A percentile compares a stretch with the other conserved stretches of the same genome.
phyloP scores from a whole-genome alignment of 257 asterid species.

The Fraxinus cuspidata region DNA sequence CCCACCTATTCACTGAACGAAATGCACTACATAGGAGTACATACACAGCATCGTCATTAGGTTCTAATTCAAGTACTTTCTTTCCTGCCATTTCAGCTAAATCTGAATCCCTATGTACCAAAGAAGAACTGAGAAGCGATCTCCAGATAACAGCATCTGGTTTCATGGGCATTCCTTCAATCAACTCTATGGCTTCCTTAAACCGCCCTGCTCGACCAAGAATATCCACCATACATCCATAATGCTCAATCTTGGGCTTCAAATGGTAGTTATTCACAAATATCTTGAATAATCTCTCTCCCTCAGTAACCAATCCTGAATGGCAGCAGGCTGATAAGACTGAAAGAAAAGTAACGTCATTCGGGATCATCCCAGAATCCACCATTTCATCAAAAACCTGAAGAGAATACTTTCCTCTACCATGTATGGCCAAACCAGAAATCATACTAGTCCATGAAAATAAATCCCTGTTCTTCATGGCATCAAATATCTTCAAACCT shows the following conservation, averaged over 20 bases:
- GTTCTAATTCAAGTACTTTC: slow-evolving; percentile 62
- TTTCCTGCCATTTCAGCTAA: slow-evolving; percentile 65
- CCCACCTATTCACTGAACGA: slow-evolving; percentile 54
- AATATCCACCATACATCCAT: slow-evolving; percentile 80
- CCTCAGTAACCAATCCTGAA: slow-evolving; percentile 68
- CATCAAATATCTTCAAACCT: slow-evolving; percentile 46
- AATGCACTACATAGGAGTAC: slow-evolving; percentile 62
- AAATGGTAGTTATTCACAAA: slow-evolving; percentile 29
- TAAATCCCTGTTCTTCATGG: slow-evolving; percentile 55
- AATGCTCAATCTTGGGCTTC: slow-evolving; percentile 61
- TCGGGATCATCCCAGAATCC: slow-evolving; percentile 55
- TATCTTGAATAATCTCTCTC: slow-evolving; percentile 53
- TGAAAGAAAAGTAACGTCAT: slow-evolving; percentile 67
- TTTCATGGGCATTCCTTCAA: slow-evolving; percentile 60
- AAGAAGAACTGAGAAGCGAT: slow-evolving; percentile 61
- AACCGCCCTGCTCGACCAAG: slow-evolving; percentile 64
- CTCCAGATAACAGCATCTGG: slow-evolving; percentile 84
- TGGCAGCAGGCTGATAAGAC: slow-evolving; percentile 77
- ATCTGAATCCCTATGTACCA: slow-evolving; percentile 45
- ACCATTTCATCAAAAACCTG: slow-evolving; percentile 59
- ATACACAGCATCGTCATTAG: slow-evolving; percentile 63
- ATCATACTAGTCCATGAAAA: slow-evolving; percentile 78
- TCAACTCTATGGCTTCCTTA: slow-evolving; percentile 52
- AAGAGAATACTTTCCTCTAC: slow-evolving; percentile 64
- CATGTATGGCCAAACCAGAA: slow-evolving; percentile 68